phyloP scores from a whole-genome alignment of 2,329 filamentous ascomycete genomes.

The Venturia oleaginea region DNA sequence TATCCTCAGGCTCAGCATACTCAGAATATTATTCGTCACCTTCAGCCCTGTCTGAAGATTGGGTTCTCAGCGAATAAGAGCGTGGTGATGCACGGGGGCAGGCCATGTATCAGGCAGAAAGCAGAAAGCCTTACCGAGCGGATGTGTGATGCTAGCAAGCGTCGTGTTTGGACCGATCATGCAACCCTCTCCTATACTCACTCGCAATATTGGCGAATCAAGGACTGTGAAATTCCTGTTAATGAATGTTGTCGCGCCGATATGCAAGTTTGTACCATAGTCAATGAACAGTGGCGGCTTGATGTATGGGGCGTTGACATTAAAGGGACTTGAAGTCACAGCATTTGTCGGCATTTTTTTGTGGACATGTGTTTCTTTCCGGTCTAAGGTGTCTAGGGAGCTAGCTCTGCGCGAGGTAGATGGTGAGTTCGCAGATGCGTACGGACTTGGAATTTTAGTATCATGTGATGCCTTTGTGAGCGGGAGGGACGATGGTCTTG shows the following conservation, averaged over 20 bases:
- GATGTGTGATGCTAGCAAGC: constrained; percentile 11
- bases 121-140: constrained; percentile 10
- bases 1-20: not conserved
- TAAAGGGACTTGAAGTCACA: constrained; percentile 6
- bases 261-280: constrained; percentile 13
- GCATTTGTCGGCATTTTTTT: not conserved
- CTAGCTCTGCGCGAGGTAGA: constrained; percentile 6
- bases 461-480: not conserved
- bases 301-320: constrained; percentile 13
- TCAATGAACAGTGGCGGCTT: constrained; percentile 13
- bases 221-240: constrained; percentile 12
- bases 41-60: not conserved
- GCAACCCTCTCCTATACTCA: constrained; percentile 14
- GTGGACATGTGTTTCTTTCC: not conserved
- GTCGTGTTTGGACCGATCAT: constrained; percentile 12
- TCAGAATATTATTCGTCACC: not conserved
- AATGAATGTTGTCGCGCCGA: constrained; percentile 12
- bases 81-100: too few relatives aligned
- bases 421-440: not conserved
- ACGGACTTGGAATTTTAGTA: not conserved
- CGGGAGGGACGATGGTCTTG: not conserved
- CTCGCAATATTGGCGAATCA: constrained; percentile 8
- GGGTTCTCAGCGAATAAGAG: not conserved
- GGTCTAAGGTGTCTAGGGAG: not conserved
- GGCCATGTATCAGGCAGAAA: not conserved